Evolutionary conservation across 257 asterid genomes (phyloP).

Genomic region (Rauvolfia tetraphylla): DNA sequence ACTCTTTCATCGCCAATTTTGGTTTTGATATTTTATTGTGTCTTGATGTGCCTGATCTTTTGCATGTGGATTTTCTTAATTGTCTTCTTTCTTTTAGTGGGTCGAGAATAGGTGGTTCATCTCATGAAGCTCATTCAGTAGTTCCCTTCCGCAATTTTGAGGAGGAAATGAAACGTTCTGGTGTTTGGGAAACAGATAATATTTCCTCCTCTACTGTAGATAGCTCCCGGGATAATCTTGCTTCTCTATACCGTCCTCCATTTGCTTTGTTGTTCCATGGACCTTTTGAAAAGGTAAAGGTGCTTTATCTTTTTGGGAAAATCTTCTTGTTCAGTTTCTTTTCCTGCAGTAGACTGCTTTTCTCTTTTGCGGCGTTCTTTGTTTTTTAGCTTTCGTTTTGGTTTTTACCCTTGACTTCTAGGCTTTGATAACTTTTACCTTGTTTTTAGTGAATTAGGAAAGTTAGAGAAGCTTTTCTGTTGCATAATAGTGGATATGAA

Average conservation of each 20-base stretch:
- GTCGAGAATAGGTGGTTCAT: slow-evolving; percentile 49
- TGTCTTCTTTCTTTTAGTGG: slow-evolving; percentile 32
- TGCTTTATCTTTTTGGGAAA: slow-evolving; percentile 5
- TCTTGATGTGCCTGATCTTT: not conserved
- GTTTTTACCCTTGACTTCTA: not conserved
- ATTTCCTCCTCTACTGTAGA: slow-evolving; percentile 63
- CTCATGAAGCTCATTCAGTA: slow-evolving; percentile 63
- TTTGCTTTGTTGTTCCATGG: slow-evolving; percentile 86
- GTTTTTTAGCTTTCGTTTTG: not conserved
- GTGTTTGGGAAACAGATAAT: slow-evolving; percentile 77
- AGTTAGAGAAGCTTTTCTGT: not conserved
- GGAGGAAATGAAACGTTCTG: slow-evolving; percentile 82
- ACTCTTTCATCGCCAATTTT: slow-evolving; percentile 1
- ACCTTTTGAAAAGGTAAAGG: slow-evolving; percentile 75
- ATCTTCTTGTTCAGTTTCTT: slow-evolving; percentile 3
- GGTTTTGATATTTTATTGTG: not conserved
- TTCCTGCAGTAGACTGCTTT: not conserved
- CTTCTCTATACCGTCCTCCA: slow-evolving; percentile 95
- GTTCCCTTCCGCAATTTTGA: slow-evolving; percentile 96
- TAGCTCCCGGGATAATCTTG: slow-evolving; percentile 78
- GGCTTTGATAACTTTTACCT: not conserved
- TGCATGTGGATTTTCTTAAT: slow-evolving; percentile 9
- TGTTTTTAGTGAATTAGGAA: not conserved
- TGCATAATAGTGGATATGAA: not conserved
- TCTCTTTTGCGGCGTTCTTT: not conserved